Conservation (phyloP, 2,329 filamentous ascomycete genomes). For the Clarireedia homoeocarpa region DNA sequence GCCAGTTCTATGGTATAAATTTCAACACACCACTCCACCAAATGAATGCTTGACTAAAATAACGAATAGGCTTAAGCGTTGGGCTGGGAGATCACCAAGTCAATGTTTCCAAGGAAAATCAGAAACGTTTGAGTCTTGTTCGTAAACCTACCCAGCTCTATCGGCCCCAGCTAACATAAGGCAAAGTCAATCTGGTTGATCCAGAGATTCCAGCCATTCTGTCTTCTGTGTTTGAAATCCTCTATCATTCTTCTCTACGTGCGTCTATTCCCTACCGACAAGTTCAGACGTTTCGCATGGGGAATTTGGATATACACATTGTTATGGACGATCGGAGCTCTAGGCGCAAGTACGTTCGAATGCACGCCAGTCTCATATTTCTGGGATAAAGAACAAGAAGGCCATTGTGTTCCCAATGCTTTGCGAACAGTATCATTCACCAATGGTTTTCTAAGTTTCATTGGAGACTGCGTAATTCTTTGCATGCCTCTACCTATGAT, state of each 20-base stretch:
- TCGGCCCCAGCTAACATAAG: neutral
- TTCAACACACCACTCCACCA: neutral
- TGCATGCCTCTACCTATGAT: conserved; percentile 14
- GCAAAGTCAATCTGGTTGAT: conserved; percentile 3
- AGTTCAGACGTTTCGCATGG: conserved; percentile 14
- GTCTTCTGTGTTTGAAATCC: conserved; percentile 14
- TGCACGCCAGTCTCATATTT: conserved; percentile 16
- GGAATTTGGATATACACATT: conserved; percentile 15
- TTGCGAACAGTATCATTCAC: conserved; percentile 15
- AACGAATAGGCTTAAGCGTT: conserved; percentile 8
- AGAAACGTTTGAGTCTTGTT: neutral
- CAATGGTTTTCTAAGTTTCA: conserved; percentile 14
- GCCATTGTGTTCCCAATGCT: conserved; percentile 10
- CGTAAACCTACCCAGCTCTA: neutral
- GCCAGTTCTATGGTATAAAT: neutral
- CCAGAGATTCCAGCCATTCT: neutral
- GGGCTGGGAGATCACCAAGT: conserved; percentile 11
- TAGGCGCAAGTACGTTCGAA: conserved; percentile 16
- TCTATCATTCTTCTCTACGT: conserved; percentile 21
- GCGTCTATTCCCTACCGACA: conserved; percentile 13
- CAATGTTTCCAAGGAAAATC: conserved; percentile 8
- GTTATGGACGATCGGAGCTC: conserved; percentile 15
- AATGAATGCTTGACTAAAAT: neutral
- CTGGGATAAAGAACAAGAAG: conserved; percentile 15
- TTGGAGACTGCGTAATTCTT: conserved; percentile 13